These are phyloP conservation scores for Ceratobasidium sp. DNA, from an alignment of 1,284 basidiomycete species.

Conservation along the genomic window DNA sequence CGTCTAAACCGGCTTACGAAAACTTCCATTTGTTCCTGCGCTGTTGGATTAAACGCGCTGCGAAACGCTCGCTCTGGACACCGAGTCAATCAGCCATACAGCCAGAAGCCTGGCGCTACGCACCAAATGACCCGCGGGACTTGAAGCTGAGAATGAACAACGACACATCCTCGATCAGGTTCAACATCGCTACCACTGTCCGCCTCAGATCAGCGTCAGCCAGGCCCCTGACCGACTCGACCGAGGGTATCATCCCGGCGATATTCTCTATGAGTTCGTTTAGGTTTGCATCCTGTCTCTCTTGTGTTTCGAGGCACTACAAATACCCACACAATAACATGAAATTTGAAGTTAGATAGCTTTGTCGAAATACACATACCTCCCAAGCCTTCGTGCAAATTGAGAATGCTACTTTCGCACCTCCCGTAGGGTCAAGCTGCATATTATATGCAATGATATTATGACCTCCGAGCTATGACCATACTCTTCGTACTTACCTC, in stretches of 20 bases:
- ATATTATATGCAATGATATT: too few species aligned
- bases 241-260: background rate
- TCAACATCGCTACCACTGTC: constrained; percentile 3
- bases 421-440: background rate
- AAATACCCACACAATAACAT: background rate
- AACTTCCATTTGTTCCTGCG: background rate
- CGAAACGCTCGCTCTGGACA: background rate
- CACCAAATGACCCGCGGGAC: background rate
- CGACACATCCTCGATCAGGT: constrained; percentile 18
- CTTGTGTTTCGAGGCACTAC: constrained; percentile 1
- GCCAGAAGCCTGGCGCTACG: background rate
- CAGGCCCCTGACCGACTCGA: background rate
- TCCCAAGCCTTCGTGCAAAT: too few species aligned
- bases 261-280: background rate
- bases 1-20: too few species aligned
- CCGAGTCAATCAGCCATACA: background rate
- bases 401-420: background rate
- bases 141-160: too few species aligned
- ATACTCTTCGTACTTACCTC: background rate
- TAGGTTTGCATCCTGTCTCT: background rate
- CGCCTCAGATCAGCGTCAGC: background rate
- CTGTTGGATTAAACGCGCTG: background rate
- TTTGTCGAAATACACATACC: too few species aligned
- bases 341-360: too few species aligned
- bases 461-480: too few species aligned